Conservation (phyloP, 2,329 filamentous ascomycete genomes). For the Diaporthe citri region DNA sequence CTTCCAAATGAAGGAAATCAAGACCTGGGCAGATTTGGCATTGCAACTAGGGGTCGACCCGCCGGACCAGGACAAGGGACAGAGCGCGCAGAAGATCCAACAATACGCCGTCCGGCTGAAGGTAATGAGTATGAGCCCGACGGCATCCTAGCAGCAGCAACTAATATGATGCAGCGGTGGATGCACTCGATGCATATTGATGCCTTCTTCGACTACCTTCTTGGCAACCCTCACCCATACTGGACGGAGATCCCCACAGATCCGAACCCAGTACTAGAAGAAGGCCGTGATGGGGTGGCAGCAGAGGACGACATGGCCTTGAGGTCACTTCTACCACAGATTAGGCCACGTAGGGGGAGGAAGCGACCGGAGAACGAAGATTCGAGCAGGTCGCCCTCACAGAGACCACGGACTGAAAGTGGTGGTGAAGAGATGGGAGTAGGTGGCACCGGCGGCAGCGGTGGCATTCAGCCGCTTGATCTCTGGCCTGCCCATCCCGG, state of each 20-base stretch:
- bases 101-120: slow-evolving; percentile 95
- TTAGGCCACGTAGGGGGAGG: slow-evolving; percentile 71
- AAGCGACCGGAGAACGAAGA: slow-evolving; percentile 75
- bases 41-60: slow-evolving; percentile 90
- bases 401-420: slow-evolving; percentile 67
- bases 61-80: slow-evolving; percentile 83
- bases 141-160: not conserved
- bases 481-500: slow-evolving; percentile 61
- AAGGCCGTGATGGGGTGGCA: slow-evolving; percentile 83
- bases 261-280: slow-evolving; percentile 71
- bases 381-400: slow-evolving; percentile 61
- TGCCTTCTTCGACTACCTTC: slow-evolving; percentile 92
- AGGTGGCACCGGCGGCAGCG: slow-evolving; percentile 54
- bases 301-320: slow-evolving; percentile 91
- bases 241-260: slow-evolving; percentile 80
- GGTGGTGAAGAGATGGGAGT: slow-evolving; percentile 50
- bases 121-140: slow-evolving; percentile 60
- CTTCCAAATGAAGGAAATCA: slow-evolving; percentile 85
- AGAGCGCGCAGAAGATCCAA: slow-evolving; percentile 93
- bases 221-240: slow-evolving; percentile 83
- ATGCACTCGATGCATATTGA: slow-evolving; percentile 97
- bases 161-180: slow-evolving; percentile 74
- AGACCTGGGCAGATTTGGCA: slow-evolving; percentile 92
- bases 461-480: slow-evolving; percentile 66
- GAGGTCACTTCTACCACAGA: slow-evolving; percentile 84